Evolutionary conservation across 495 filamentous ascomycete genomes (phyloP).

Genomic region (Mycothermus thermophilus): DNA sequence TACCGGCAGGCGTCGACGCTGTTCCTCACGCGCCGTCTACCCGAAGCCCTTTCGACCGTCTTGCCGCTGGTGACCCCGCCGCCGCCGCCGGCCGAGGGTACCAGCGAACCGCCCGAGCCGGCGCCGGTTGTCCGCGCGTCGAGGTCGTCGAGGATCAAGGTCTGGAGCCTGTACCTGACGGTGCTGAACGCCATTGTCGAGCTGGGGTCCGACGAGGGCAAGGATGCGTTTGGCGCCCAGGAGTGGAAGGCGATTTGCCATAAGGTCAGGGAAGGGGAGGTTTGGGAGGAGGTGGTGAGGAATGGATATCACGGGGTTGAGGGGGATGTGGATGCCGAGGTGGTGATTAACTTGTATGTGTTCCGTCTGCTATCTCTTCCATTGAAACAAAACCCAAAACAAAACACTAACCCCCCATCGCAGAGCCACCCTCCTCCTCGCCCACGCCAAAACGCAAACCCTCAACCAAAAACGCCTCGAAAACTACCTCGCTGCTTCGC

Average conservation of each 20-base stretch:
- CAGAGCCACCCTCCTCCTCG: conserved; percentile 73
- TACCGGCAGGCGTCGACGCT: conserved; percentile 85
- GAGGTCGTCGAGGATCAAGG: conserved; percentile 69
- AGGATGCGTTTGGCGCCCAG: conserved; percentile 65
- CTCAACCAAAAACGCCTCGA: conserved; percentile 81
- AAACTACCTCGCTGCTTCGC: conserved; percentile 70
- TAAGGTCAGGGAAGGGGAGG: conserved; percentile 67
- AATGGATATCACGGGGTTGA: conserved; percentile 76
- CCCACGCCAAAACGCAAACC: conserved; percentile 68
- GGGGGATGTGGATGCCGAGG: conserved; percentile 84
- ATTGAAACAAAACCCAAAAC: not conserved
- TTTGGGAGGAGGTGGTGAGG: conserved; percentile 86
- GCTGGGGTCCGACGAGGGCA: conserved; percentile 79
- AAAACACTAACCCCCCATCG: conserved; percentile 3
- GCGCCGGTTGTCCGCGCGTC: conserved; percentile 64
- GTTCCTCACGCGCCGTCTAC: conserved; percentile 81
- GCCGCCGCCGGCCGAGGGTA: conserved; percentile 28
- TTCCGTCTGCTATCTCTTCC: not conserved
- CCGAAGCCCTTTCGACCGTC: conserved; percentile 72
- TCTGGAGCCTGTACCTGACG: conserved; percentile 94
- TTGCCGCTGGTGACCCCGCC: conserved; percentile 50
- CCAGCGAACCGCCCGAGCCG: conserved; percentile 23
- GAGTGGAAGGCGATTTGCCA: conserved; percentile 69
- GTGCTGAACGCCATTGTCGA: conserved; percentile 83
- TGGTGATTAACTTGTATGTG: conserved; percentile 78